phyloP scores from a whole-genome alignment of 768 basidiomycete genomes.

The Psilocybe tampanensis region DNA sequence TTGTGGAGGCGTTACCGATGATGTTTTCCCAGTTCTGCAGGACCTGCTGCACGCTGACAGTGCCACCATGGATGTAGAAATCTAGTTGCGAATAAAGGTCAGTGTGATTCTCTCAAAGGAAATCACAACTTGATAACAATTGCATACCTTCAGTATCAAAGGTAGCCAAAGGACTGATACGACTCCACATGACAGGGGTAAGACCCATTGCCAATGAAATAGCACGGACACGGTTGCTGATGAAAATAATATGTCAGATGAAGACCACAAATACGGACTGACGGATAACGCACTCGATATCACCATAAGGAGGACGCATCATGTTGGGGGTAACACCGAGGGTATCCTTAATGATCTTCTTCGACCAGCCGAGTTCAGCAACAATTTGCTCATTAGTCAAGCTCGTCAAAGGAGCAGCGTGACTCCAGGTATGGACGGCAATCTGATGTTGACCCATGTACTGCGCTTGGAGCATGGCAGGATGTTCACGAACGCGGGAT shows the following conservation, averaged over 20 bases:
- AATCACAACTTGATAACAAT: neutral
- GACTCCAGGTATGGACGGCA: constrained; percentile 71
- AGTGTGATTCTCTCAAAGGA: constrained; percentile 2
- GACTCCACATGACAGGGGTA: constrained; percentile 84
- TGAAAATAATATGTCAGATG: neutral
- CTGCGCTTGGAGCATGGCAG: constrained; percentile 68
- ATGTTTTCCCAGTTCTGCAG: constrained; percentile 76
- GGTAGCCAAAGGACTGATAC: constrained; percentile 55
- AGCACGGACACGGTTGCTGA: constrained; percentile 83
- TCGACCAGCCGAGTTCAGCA: constrained; percentile 88
- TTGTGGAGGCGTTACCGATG: constrained; percentile 56
- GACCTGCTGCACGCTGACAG: constrained; percentile 56
- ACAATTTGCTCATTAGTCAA: constrained; percentile 80
- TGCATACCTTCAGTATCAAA: constrained; percentile 70
- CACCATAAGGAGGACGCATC: constrained; percentile 84
- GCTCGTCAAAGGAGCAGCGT: constrained; percentile 65
- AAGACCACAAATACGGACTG: neutral
- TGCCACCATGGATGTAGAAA: constrained; percentile 77
- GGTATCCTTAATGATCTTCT: constrained; percentile 82
- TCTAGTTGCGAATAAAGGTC: constrained; percentile 41
- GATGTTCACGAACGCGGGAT: constrained; percentile 74
- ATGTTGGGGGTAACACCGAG: constrained; percentile 76
- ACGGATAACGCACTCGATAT: constrained; percentile 61
- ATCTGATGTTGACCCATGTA: constrained; percentile 84
- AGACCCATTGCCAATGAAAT: constrained; percentile 84